phyloP scores from a whole-genome alignment of 1,284 basidiomycete genomes.

The Inonotus obliquus region DNA sequence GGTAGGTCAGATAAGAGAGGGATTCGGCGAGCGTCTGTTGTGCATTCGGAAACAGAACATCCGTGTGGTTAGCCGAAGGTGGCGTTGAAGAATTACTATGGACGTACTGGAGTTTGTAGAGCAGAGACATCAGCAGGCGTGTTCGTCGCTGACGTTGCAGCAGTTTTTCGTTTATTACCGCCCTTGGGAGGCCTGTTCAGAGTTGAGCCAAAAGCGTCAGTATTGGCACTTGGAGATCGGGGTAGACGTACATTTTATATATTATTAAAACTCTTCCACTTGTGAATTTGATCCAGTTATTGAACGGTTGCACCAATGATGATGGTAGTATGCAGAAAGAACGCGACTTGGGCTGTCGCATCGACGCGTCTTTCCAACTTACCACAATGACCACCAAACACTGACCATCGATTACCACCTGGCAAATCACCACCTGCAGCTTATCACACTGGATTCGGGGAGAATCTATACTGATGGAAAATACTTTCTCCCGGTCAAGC shows the following conservation, averaged over 20 bases:
- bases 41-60: not conserved
- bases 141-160: not conserved
- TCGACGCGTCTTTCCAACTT: not conserved
- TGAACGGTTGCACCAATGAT: not conserved
- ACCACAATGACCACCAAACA: not conserved
- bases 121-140: conserved; percentile 18
- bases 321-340: not conserved
- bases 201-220: not conserved
- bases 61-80: not conserved
- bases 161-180: conserved; percentile 25
- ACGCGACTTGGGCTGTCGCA: not conserved
- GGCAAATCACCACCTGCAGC: not conserved
- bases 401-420: not conserved
- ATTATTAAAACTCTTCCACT: not conserved
- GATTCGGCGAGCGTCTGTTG: conserved; percentile 60
- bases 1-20: conserved; percentile 60
- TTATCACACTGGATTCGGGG: not conserved
- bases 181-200: conserved; percentile 33
- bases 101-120: conserved; percentile 28
- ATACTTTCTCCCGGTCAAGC: not conserved
- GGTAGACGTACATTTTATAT: not conserved
- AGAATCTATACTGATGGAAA: not conserved
- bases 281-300: not conserved
- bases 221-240: not conserved
- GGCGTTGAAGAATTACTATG: too few species aligned